Conservation (phyloP, 73 alveolate genomes). For the Stentor coeruleus region DNA sequence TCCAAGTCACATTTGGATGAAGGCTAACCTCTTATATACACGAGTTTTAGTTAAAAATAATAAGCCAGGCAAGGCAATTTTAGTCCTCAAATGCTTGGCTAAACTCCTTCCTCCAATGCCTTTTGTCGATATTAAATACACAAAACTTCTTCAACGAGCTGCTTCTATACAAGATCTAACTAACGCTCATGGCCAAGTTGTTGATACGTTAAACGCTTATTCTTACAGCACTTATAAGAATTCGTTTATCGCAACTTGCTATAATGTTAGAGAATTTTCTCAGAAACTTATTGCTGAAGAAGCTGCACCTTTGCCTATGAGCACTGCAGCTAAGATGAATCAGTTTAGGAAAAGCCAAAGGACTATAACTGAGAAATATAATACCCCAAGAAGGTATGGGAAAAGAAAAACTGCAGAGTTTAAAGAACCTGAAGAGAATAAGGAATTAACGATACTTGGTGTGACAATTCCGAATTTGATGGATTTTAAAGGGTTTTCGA, state of each 20-base stretch:
- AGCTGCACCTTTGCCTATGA: not conserved
- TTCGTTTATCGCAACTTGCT: not conserved
- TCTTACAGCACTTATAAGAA: not conserved
- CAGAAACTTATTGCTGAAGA: not conserved
- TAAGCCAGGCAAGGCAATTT: not conserved
- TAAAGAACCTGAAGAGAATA: not conserved
- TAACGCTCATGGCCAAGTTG: not conserved
- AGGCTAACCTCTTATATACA: not conserved
- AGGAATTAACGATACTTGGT: not conserved
- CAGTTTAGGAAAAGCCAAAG: not conserved
- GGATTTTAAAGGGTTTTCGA: conserved; percentile 1
- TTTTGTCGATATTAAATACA: not conserved
- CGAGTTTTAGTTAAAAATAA: not conserved
- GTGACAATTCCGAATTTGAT: not conserved
- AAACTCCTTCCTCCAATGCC: conserved; percentile 5
- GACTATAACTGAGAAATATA: not conserved
- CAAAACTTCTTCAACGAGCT: not conserved
- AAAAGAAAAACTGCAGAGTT: not conserved
- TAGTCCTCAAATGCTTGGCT: not conserved
- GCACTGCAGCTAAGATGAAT: not conserved
- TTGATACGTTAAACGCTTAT: not conserved
- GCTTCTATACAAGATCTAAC: not conserved
- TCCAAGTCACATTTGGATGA: not conserved
- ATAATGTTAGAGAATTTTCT: not conserved
- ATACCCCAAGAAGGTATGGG: too few relatives aligned